Evolutionary conservation across 768 basidiomycete species (phyloP), one percentile per base, ranked within the genome.

Genomic region (Mrakia blollopis): DNA sequence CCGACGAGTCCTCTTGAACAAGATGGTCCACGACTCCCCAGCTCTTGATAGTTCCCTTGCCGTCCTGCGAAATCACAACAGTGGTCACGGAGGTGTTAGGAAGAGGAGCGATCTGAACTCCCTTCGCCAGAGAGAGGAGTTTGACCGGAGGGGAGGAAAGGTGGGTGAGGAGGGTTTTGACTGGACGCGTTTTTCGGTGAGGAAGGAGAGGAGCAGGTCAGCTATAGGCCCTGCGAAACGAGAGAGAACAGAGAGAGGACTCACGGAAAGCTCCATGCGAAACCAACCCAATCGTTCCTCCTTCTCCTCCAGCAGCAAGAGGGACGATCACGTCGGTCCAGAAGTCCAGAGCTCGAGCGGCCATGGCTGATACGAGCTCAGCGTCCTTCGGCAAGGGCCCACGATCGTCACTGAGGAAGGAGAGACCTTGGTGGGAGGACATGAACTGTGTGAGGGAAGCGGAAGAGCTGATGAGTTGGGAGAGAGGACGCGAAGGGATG

Each of bases 261-360:
- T 54, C 54, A 72, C 71, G 37, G 35, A 72, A 72, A 5, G 71
- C 71, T 9, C 71, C 71, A n/a, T 72, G 71, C n/a, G 50, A 54
- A 3, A 72, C 71, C 6, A 72, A 2, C 1, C 52, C 71, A 18
- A 72, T 25, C 1, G 52, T 54, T 32, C 54, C 35, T 6, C 50
- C 54, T 30, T 72, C 71, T 54, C 71, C 54, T 32, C 28, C 23
- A 5, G 8, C 16, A 6, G 71, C 50, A 4, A 72, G 71, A 35
- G 71, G 71, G 8, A 72, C 71, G 18, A 72, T 52, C 21, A 32
- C 28, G 21, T 72, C 71, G 9, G 23, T 37, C 71, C 71, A 72
- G 54, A 57, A 72, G 8, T 72, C 71, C 5, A 35, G 52, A 28
- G 52, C 71, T 32, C 71, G 50, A 18, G 71, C 71, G 11, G 47